A percentile compares a stretch with the other conserved stretches of the same genome.
Conservation (phyloP, 1,139 yeast genomes). For the Yamadazyma dushanensis region DNA sequence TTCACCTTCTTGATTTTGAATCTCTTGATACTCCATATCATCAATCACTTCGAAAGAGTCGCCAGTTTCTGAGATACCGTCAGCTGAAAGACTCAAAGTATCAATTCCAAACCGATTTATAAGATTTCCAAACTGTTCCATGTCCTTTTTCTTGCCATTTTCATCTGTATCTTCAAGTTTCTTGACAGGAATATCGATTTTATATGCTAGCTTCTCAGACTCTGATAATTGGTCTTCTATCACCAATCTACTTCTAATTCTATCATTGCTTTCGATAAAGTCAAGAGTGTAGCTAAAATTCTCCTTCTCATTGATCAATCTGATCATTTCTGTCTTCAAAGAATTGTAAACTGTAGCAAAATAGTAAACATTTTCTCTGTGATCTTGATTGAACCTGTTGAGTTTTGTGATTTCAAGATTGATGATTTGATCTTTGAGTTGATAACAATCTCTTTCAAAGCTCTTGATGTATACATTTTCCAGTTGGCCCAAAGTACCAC, state of each 20-base stretch:
- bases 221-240: conserved; percentile 51
- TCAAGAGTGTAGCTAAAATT: conserved; percentile 50
- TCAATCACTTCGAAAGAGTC: conserved; percentile 26
- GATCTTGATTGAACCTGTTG: conserved; percentile 60
- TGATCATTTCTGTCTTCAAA: conserved; percentile 41
- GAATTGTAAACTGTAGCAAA: conserved; percentile 48
- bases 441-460: conserved; percentile 48
- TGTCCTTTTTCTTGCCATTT: conserved; percentile 2
- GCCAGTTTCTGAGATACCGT: conserved; percentile 11
- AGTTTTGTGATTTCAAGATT: conserved; percentile 49
- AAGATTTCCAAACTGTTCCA: conserved; percentile 17
- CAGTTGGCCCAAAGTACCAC: conserved; percentile 42
- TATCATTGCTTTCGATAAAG: conserved; percentile 63
- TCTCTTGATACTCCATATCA: conserved; percentile 39
- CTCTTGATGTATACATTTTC: conserved; percentile 37
- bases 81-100: conserved; percentile 27
- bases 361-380: conserved; percentile 57
- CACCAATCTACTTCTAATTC: conserved; percentile 60
- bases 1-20: conserved; percentile 5
- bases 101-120: conserved; percentile 24
- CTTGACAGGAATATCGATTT: conserved; percentile 40
- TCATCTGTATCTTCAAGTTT: conserved; percentile 14
- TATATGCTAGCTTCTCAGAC: conserved; percentile 43
- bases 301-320: conserved; percentile 26
- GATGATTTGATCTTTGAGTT: conserved; percentile 44